Evolutionary conservation across 2,329 filamentous ascomycete genomes (phyloP).

Genomic region (Fusarium sp.): DNA sequence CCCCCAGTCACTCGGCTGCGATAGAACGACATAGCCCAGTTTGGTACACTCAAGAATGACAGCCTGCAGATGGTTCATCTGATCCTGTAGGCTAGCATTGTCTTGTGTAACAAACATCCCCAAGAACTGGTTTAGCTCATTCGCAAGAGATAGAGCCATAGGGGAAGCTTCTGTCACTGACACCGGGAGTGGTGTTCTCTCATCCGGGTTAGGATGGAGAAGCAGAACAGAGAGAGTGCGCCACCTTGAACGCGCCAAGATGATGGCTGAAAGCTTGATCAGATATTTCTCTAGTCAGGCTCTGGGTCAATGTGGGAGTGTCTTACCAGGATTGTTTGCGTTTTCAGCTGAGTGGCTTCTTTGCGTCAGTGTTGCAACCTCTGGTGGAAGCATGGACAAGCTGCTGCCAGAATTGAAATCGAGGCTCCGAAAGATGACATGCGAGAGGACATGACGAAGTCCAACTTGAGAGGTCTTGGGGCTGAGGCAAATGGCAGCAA

Average conservation of each 20-base stretch:
- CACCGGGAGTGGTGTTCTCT: slow-evolving; percentile 49
- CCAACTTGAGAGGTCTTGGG: slow-evolving; percentile 47
- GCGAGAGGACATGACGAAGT: slow-evolving; percentile 53
- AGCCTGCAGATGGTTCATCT: slow-evolving; percentile 52
- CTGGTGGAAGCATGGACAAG: slow-evolving; percentile 51
- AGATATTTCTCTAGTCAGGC: neutral
- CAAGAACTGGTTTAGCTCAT: slow-evolving; percentile 49
- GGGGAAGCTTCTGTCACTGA: slow-evolving; percentile 44
- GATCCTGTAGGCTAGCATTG: slow-evolving; percentile 43
- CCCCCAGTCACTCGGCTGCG: slow-evolving; percentile 54
- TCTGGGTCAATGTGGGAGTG: neutral
- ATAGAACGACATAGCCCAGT: slow-evolving; percentile 55
- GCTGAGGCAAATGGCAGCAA: slow-evolving; percentile 48
- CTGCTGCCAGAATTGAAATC: slow-evolving; percentile 42
- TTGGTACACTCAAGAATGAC: slow-evolving; percentile 54
- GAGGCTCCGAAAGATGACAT: slow-evolving; percentile 50
- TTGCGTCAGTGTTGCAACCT: slow-evolving; percentile 46
- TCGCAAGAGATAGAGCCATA: slow-evolving; percentile 48
- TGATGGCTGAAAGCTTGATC: slow-evolving; percentile 15
- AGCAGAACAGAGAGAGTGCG: slow-evolving; percentile 56
- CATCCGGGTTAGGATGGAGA: slow-evolving; percentile 51
- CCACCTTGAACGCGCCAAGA: slow-evolving; percentile 54
- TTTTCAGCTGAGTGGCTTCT: slow-evolving; percentile 44
- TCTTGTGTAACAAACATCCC: slow-evolving; percentile 46
- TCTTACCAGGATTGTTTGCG: slow-evolving; percentile 47